These are phyloP conservation scores for Stenogyne calaminthoides DNA, from an alignment of 305 asterid species.

Conservation along the genomic window DNA sequence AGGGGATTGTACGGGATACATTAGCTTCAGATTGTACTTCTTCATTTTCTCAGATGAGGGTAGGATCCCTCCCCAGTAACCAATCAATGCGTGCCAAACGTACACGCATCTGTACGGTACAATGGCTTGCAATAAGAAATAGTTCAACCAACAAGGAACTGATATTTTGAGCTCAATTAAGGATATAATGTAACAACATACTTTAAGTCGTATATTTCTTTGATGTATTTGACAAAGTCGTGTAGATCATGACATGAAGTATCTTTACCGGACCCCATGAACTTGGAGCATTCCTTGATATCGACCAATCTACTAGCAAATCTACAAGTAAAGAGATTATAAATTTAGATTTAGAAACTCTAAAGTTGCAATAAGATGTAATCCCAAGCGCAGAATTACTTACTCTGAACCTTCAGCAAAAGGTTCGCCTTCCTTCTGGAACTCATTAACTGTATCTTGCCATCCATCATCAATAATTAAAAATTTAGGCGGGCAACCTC, in stretches of 20 bases:
- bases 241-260: constrained; percentile 36
- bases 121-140: constrained; percentile 9
- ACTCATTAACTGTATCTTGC: constrained; percentile 52
- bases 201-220: constrained; percentile 45
- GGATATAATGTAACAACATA: constrained; percentile 23
- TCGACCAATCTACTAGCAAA: constrained; percentile 43
- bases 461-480: constrained; percentile 54
- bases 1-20: constrained; percentile 68
- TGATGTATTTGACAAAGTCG: constrained; percentile 37
- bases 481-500: constrained; percentile 48
- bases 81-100: constrained; percentile 84
- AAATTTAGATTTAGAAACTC: not conserved
- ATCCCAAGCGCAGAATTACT: constrained; percentile 25
- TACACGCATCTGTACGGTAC: constrained; percentile 43
- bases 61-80: constrained; percentile 88
- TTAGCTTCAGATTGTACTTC: constrained; percentile 66
- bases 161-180: constrained; percentile 9
- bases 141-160: not conserved
- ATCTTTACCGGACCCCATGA: constrained; percentile 34
- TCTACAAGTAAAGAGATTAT: constrained; percentile 30
- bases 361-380: not conserved
- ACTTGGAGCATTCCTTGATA: constrained; percentile 44
- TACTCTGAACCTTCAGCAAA: constrained; percentile 41
- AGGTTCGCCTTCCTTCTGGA: constrained; percentile 42
- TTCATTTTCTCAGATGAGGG: constrained; percentile 66